Evolutionary conservation across 2,329 filamentous ascomycete species (phyloP), one percentile per base, ranked within the genome.

Genomic region (Exophiala mesophila): DNA sequence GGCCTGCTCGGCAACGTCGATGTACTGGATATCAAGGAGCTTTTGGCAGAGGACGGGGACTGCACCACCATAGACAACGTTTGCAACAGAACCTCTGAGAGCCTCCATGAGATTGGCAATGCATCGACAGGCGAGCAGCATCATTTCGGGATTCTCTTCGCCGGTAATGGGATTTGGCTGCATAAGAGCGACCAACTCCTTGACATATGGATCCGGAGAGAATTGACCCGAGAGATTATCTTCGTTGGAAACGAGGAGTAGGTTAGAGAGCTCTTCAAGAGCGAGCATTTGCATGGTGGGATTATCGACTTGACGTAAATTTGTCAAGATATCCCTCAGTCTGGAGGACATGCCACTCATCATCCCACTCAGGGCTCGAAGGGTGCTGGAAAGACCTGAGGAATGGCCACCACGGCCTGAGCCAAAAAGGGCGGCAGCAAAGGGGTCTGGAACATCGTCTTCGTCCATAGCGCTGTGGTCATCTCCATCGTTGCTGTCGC

Each of bases 41-140:
- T 97, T 98, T 60, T 90, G 86, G 67, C 92, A 97, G 18, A 98
- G 71, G 9, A 98, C 82, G 2, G 92, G 89, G 4, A 98, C 92
- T 23, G 92, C 92, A 36, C 88, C 88, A n/a, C 89, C 90, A 61
- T 97, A 97, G 3, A 97, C 92, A 10, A 98, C 88, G 61, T 94
- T 96, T 9, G 88, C 86, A 36, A 92, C 92, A 44, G 90, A 90
- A 23, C 88, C 83, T 15, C 92, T 89, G 20, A 98, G 71, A 18
- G 90, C 94, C 63, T 98, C 92, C 92, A 98, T 98, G 41, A 98
- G 67, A 62, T 98, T 97, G 46, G 92, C 92, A 56, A 98, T 77
- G 64, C 88, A 97, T 47, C 94, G 85, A 61, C 92, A 98, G 15
- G 92, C 90, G 47, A 97, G 74, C 9, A 98, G 80, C 90, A 97